Conservation (phyloP, 306 rosid genomes). For the Vigna unguiculata region DNA sequence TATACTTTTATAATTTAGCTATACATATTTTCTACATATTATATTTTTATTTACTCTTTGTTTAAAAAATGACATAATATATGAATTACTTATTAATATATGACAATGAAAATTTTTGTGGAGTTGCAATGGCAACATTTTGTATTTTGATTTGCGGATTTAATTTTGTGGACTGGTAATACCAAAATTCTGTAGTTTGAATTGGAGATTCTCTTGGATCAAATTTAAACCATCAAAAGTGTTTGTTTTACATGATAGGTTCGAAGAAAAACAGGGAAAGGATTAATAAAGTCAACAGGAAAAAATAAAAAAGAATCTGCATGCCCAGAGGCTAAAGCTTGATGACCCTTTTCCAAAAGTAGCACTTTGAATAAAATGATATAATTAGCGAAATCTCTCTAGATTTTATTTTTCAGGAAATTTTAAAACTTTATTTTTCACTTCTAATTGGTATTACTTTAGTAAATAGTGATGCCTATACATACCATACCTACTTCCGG, state of each 20-base stretch:
- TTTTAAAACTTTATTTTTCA: background rate
- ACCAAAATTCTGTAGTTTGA: slow-evolving; percentile 1
- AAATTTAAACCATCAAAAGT: slow-evolving; percentile 42
- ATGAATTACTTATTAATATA: background rate
- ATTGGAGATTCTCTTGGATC: slow-evolving; percentile 20
- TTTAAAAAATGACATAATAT: too few species aligned
- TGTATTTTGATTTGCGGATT: background rate
- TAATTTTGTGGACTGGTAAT: background rate
- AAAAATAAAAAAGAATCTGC: slow-evolving; percentile 33
- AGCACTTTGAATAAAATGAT: background rate
- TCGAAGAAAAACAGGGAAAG: slow-evolving; percentile 30
- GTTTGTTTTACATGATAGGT: slow-evolving; percentile 37
- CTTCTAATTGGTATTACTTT: too few species aligned
- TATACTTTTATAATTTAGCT: too few species aligned
- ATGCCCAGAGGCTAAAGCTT: background rate
- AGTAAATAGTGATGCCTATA: background rate
- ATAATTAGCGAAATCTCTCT: background rate
- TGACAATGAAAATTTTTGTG: background rate
- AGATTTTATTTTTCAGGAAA: background rate
- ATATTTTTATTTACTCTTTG: too few species aligned
- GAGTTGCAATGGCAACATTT: background rate
- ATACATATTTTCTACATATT: too few species aligned
- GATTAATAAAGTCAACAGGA: slow-evolving; percentile 25
- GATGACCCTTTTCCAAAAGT: background rate
- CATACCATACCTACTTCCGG: too few species aligned